Conservation (phyloP, 2,329 filamentous ascomycete genomes). For the Pyricularia pennisetigena region DNA sequence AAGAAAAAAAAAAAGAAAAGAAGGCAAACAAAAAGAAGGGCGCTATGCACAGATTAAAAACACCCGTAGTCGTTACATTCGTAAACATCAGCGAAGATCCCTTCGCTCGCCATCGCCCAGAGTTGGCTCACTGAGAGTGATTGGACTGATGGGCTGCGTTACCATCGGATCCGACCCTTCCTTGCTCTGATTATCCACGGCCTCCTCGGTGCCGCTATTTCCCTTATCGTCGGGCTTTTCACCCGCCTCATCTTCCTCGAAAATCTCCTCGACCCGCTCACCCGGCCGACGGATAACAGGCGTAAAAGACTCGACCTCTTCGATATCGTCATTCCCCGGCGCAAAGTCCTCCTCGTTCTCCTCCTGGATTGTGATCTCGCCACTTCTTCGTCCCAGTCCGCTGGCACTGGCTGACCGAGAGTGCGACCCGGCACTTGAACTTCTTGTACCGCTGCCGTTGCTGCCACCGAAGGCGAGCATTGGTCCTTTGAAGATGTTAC, state of each 20-base stretch:
- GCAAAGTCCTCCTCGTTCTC: conserved; percentile 34
- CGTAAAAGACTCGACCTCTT: conserved; percentile 50
- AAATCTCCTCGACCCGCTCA: conserved; percentile 36
- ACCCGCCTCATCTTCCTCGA: conserved; percentile 22
- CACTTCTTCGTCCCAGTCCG: conserved; percentile 55
- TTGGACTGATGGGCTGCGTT: conserved; percentile 6
- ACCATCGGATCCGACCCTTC: background rate
- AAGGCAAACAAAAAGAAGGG: background rate
- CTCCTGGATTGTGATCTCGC: conserved; percentile 64
- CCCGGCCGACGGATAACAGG: conserved; percentile 35
- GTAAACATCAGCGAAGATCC: background rate
- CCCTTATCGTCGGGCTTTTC: background rate
- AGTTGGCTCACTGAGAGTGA: background rate
- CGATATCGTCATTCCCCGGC: conserved; percentile 32
- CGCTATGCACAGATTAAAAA: background rate
- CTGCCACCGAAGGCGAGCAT: conserved; percentile 46
- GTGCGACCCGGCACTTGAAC: conserved; percentile 27
- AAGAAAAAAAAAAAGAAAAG: background rate
- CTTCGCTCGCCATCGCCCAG: background rate
- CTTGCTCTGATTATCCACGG: background rate
- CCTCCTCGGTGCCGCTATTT: background rate
- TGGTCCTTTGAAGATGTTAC: conserved; percentile 74
- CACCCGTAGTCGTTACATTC: background rate
- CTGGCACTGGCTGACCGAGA: conserved; percentile 51
- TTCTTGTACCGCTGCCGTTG: conserved; percentile 24